These are phyloP conservation scores for Parastagonospora avenae DNA, from an alignment of 2,329 filamentous ascomycete genomes.

Conservation along the genomic window DNA sequence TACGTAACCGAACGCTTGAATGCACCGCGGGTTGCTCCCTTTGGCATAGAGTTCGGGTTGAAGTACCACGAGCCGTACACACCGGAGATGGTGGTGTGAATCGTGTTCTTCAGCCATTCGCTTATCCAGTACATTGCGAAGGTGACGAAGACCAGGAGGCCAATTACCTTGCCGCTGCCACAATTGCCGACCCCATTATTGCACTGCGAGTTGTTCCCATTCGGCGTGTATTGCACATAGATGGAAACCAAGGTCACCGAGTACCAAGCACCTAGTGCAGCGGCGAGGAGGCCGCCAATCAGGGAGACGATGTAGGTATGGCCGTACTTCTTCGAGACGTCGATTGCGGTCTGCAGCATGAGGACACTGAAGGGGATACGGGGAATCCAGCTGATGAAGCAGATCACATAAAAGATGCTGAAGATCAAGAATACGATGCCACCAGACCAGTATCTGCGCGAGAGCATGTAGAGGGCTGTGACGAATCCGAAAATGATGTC, in stretches of 20 bases:
- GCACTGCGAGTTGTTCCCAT: conserved; percentile 61
- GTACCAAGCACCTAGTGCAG: conserved; percentile 83
- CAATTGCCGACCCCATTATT: conserved; percentile 64
- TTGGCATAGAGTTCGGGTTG: conserved; percentile 70
- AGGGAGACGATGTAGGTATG: conserved; percentile 86
- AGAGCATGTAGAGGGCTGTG: conserved; percentile 85
- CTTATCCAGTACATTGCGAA: conserved; percentile 95
- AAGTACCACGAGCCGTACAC: conserved; percentile 97
- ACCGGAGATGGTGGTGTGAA: conserved; percentile 85
- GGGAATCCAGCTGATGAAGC: conserved; percentile 82
- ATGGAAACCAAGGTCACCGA: conserved; percentile 84
- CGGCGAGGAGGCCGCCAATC: conserved; percentile 77
- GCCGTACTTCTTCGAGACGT: conserved; percentile 81
- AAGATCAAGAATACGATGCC: conserved; percentile 89
- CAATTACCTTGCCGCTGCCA: conserved; percentile 77
- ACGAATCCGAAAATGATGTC: conserved; percentile 81
- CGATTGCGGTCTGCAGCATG: conserved; percentile 85
- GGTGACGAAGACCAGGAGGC: conserved; percentile 82
- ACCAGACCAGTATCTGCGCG: conserved; percentile 75
- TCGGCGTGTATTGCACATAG: conserved; percentile 81
- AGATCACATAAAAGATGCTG: conserved; percentile 76
- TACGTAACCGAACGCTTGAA: conserved; percentile 82
- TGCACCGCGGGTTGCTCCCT: conserved; percentile 80
- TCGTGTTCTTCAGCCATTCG: conserved; percentile 91
- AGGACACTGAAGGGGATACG: conserved; percentile 89